phyloP scores from a whole-genome alignment of 768 basidiomycete species.

The Mycena haematopus region DNA sequence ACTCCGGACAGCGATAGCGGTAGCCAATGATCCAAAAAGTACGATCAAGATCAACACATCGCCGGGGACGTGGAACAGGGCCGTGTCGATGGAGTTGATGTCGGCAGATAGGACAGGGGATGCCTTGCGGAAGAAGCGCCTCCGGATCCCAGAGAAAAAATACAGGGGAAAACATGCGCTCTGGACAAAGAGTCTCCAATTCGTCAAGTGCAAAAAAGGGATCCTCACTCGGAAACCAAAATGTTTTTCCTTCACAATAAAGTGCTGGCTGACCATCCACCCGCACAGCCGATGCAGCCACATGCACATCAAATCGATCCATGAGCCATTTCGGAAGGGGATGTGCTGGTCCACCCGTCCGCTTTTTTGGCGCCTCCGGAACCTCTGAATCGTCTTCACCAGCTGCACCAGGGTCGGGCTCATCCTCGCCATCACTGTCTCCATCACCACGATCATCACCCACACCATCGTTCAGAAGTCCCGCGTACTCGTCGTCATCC shows the following conservation, averaged over 20 bases:
- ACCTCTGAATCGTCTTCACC: too few species aligned
- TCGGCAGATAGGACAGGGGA: not conserved
- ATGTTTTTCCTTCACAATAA: not conserved
- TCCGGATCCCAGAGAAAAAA: constrained; percentile 14
- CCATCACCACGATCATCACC: too few species aligned
- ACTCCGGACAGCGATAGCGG: constrained; percentile 32
- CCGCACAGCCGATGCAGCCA: too few species aligned
- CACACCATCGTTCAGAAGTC: too few species aligned
- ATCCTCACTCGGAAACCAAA: not conserved
- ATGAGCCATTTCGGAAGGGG: too few species aligned
- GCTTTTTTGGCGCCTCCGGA: too few species aligned
- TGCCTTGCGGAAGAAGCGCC: not conserved
- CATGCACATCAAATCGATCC: too few species aligned
- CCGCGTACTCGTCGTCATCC: too few species aligned
- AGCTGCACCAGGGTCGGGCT: too few species aligned
- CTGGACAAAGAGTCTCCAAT: not conserved
- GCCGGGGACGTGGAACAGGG: constrained; percentile 13
- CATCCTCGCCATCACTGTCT: too few species aligned
- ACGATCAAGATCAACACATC: constrained; percentile 28
- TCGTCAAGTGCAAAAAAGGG: not conserved
- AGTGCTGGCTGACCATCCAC: too few species aligned
- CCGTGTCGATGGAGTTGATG: not conserved
- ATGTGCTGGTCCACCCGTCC: too few species aligned
- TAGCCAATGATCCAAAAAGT: constrained; percentile 35
- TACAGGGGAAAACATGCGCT: not conserved